Evolutionary conservation across 2,329 filamentous ascomycete species (phyloP), one percentile per base, ranked within the genome.

Genomic region (Macroventuria anomochaeta): DNA sequence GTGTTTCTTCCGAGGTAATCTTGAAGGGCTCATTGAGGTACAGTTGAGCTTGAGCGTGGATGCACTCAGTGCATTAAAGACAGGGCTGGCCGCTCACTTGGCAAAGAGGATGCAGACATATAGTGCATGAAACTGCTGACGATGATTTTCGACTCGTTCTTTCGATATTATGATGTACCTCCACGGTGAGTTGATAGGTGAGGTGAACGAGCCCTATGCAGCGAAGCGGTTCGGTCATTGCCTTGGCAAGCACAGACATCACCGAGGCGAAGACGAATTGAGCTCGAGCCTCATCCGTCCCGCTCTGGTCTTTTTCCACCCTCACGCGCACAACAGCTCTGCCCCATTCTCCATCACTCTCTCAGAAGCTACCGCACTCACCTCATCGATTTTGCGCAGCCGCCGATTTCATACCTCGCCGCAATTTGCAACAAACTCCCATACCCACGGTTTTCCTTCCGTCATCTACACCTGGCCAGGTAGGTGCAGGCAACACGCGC

Each of bases 401-500:
- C 33, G 51, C 44, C 39, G 23, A 51, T 39, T 51, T 25, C 39
- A 26, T 23, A 39, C 10, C 40, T 40, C 38, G 15, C 31, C 47
- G 43, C 40, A 42, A 31, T 25, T 28, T 51, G 47, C 47, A 51
- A 31, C 36, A 28, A 8, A 28, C 10, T 13, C 46, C 23, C 37
- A 38, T 52, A 43, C 40, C 36, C 20, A 44, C 59, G 49, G 28
- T 43, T 57, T 55, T 50, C 58, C 40, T 57, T 53, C 48, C 55
- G 46, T 61, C 51, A 42, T 49, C 31, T 51, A 48, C 28, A 49
- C 42, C 46, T 37, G 54, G 46, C 44, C 49, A 28, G 56, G 63
- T 66, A 60, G 26, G 62, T 59, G 41, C 46, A 47, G 46, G 39
- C 54, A 41, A 34, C 43, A 46, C 18, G 49, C 50, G 33, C 47